phyloP scores from a whole-genome alignment of 352 stramenopile species.

The Thalassiosira sp. region DNA sequence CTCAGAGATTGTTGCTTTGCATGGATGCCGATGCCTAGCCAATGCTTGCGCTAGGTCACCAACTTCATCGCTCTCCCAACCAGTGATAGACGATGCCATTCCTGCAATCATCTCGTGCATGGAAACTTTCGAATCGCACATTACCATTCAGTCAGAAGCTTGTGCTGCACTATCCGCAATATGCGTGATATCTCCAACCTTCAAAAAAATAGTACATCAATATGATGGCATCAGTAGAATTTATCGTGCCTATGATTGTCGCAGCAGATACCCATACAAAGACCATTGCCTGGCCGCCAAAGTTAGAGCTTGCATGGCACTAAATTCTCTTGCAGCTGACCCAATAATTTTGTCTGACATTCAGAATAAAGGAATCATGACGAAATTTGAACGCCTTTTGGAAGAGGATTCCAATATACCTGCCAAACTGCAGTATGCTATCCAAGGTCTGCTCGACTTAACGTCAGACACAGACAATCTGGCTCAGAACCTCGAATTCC shows the following conservation, averaged over 20 bases:
- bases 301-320: conserved; percentile 24
- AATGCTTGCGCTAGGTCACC: conserved; percentile 16
- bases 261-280: background rate
- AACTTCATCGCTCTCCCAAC: background rate
- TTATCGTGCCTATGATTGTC: conserved; percentile 8
- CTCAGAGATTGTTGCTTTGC: conserved; percentile 26
- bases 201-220: conserved; percentile 21
- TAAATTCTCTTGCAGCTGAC: conserved; percentile 29
- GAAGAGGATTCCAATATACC: conserved; percentile 17
- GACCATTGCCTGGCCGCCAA: conserved; percentile 13
- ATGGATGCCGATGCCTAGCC: conserved; percentile 33
- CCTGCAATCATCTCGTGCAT: conserved; percentile 24
- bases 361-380: conserved; percentile 23
- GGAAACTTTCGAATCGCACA: conserved; percentile 10
- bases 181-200: conserved; percentile 9
- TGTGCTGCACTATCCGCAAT: conserved; percentile 24
- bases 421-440: conserved; percentile 9
- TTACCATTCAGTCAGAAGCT: conserved; percentile 26
- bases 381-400: conserved; percentile 13
- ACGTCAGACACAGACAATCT: too few species aligned
- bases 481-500: conserved; percentile 6
- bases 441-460: conserved; percentile 29
- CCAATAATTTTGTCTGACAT: conserved; percentile 17
- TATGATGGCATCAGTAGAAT: conserved; percentile 19
- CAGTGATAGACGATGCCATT: conserved; percentile 13